Evolutionary conservation across 768 basidiomycete species (phyloP), one percentile per base, ranked within the genome.

Genomic region (Suillus clintonianus): DNA sequence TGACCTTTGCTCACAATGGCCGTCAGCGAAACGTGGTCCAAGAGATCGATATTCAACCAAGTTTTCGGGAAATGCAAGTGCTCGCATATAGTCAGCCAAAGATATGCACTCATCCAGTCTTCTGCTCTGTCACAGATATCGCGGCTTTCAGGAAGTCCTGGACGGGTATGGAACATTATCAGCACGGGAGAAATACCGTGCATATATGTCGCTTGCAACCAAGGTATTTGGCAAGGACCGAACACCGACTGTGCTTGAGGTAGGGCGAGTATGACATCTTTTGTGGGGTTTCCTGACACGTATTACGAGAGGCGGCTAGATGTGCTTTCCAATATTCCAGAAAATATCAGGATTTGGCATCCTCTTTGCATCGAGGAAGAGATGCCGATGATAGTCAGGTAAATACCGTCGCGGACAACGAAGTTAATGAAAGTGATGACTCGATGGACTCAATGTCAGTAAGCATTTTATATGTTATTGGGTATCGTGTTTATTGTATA

Each of bases 121-220:
- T 19, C 24, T 5, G 8, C 37, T 39, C 15, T 24, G 5, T 17
- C 5, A 51, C 15, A 57, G 56, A 11, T 30, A 57, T 39, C 24
- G 39, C 4, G 56, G 39, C 17, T 57, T 57, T 19, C 56, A 41
- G 19, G 24, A 41, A 41, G 39, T 27, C 15, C 41, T 57, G 3
- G 37, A 57, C 2, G 34, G 24, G 41, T 30, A 27, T 4, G 56
- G 56, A 8, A 13, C 27, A 22, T 13, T 57, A 19, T 30, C 56
- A 3, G 37, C 37, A 19, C 56, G 24, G 11, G 24, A 11, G 19
- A 57, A 41, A 24, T 57, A 57, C 27, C 56, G 56, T 13, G 56
- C 56, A 30, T 57, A 57, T 13, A 57, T 57, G 56, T 57, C 56
- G 22, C 41, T 57, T 39, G 56, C 56, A 8, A 19, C 34, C 56